Evolutionary conservation across 2,329 filamentous ascomycete genomes (phyloP).

Genomic region (Colletotrichum plurivorum): DNA sequence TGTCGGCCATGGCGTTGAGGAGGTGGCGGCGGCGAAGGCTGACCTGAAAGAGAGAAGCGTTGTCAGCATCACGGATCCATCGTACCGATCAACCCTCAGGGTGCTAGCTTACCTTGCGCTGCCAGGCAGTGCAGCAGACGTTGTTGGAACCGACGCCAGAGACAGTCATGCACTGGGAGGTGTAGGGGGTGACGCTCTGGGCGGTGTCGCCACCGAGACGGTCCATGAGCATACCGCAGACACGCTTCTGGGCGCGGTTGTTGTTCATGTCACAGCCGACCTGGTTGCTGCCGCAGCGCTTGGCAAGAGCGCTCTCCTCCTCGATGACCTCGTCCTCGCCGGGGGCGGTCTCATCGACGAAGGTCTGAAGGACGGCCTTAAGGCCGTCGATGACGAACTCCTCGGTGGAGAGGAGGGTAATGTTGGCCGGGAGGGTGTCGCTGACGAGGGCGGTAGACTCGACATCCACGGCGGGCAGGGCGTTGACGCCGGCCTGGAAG

Average conservation of each 20-base stretch:
- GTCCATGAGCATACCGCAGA: neutral
- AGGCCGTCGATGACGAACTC: neutral
- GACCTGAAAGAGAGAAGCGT: neutral
- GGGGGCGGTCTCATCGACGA: neutral
- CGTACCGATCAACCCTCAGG: no score
- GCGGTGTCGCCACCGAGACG: neutral
- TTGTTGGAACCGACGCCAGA: neutral
- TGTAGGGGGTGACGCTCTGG: neutral
- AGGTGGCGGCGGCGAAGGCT: neutral
- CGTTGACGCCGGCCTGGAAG: neutral
- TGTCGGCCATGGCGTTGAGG: neutral
- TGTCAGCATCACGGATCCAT: neutral
- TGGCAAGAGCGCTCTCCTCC: neutral
- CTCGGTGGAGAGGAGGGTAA: neutral
- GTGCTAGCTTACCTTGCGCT: neutral
- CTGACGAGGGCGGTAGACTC: neutral
- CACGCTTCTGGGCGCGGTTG: neutral
- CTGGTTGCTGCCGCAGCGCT: neutral
- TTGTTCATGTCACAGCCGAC: neutral
- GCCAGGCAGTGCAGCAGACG: neutral
- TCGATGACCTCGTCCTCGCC: neutral
- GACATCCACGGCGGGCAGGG: neutral
- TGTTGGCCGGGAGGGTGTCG: neutral
- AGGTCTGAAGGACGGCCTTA: neutral
- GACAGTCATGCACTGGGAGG: neutral